Percentiles rank a stretch among this genome's conserved stretches.
phyloP scores from a whole-genome alignment of 257 asterid species.

The Scutellaria baicalensis region DNA sequence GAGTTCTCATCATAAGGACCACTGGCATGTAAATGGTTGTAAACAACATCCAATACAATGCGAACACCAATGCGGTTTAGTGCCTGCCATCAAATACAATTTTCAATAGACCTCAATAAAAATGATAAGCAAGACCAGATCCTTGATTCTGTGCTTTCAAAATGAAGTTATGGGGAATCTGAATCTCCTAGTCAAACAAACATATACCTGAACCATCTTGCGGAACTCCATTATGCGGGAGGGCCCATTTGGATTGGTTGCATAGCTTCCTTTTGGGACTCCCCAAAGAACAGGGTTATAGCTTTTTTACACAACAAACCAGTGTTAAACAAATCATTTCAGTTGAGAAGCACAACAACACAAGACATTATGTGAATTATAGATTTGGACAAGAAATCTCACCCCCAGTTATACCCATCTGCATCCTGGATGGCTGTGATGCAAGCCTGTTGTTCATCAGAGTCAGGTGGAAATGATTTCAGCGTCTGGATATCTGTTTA shows the following conservation, averaged over 20 bases:
- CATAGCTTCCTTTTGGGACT: constrained; percentile 96
- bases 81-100: constrained; percentile 54
- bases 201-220: constrained; percentile 83
- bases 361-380: neutral
- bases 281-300: constrained; percentile 97
- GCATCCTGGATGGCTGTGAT: constrained; percentile 70
- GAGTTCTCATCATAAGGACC: constrained; percentile 70
- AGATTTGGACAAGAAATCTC: constrained; percentile 27
- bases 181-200: neutral
- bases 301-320: constrained; percentile 36
- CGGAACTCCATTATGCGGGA: constrained; percentile 81
- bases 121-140: neutral
- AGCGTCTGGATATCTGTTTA: constrained; percentile 62
- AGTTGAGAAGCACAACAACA: constrained; percentile 9
- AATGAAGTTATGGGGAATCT: neutral
- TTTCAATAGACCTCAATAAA: neutral
- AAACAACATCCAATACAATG: constrained; percentile 86
- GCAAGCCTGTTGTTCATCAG: constrained; percentile 79
- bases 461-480: constrained; percentile 73
- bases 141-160: neutral
- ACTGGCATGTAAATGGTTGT: constrained; percentile 86
- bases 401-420: constrained; percentile 98
- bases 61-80: constrained; percentile 76
- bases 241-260: constrained; percentile 73
- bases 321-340: neutral